Evolutionary conservation across 1,139 yeast species (phyloP).

Genomic region (Candida sanyaensis): DNA sequence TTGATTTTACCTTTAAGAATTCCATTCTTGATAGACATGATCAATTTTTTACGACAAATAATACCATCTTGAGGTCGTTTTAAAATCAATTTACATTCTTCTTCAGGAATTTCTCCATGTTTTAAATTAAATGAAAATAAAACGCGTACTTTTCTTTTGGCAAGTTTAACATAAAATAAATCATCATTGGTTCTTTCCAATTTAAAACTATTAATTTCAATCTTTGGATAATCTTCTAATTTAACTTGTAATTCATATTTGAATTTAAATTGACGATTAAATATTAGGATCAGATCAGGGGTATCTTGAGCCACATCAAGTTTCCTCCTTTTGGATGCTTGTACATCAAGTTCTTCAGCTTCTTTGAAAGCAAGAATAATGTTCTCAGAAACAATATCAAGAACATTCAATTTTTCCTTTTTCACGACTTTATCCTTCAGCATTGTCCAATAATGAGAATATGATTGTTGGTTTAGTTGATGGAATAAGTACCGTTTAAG

Average conservation of each 20-base stretch:
- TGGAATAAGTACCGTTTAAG: too few relatives aligned
- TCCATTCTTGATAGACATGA: constrained; percentile 8
- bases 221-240: background rate
- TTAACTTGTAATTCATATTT: background rate
- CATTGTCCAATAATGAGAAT: background rate
- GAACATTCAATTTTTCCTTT: background rate
- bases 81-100: background rate
- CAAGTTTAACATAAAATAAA: background rate
- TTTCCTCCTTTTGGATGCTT: constrained; percentile 1
- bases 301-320: background rate
- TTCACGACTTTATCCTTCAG: background rate
- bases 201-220: background rate
- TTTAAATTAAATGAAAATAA: background rate
- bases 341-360: background rate
- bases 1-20: constrained; percentile 8
- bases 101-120: background rate
- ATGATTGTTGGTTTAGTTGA: background rate
- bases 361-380: background rate
- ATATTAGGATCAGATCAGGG: background rate
- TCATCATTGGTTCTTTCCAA: background rate
- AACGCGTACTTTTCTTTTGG: background rate
- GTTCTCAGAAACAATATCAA: background rate
- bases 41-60: constrained; percentile 1
- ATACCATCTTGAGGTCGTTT: constrained; percentile 8
- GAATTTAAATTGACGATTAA: background rate